Conservation (phyloP, 208 protist genomes). For the Acanthamoeba royreba region DNA sequence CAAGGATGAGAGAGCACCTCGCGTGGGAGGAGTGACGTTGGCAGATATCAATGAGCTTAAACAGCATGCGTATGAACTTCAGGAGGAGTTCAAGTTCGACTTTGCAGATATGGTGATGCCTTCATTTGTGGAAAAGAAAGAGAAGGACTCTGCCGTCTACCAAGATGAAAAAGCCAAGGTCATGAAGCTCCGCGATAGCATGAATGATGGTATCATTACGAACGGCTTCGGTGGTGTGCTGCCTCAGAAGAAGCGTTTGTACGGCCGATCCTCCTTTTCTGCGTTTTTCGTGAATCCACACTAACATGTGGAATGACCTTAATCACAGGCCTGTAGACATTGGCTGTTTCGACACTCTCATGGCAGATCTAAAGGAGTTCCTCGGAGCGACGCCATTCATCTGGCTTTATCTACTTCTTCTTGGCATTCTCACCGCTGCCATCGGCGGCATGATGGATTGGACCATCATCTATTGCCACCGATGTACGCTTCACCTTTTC, state of each 20-base stretch:
- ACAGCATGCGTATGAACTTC: not conserved
- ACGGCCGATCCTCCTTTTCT: not conserved
- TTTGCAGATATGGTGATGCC: not conserved
- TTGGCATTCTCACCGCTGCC: not conserved
- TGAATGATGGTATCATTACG: not conserved
- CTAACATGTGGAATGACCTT: not conserved
- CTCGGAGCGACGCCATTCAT: not conserved
- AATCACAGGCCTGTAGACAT: not conserved
- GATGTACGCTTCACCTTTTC: not conserved
- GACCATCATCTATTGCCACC: not conserved
- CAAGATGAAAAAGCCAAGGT: not conserved
- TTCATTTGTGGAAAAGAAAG: not conserved
- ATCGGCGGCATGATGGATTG: not conserved
- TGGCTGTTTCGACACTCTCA: not conserved
- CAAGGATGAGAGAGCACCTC: not conserved
- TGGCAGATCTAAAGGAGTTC: slow-evolving; percentile 6
- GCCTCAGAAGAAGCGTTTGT: too few species aligned
- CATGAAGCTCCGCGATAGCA: not conserved
- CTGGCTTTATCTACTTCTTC: not conserved
- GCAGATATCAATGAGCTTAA: not conserved
- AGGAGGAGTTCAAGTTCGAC: slow-evolving; percentile 8
- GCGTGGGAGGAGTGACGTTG: not conserved
- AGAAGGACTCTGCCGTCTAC: not conserved
- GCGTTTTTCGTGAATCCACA: too few species aligned
- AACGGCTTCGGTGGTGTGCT: not conserved